phyloP scores from a whole-genome alignment of 352 stramenopile genomes.

The Pythium aristosporum region DNA sequence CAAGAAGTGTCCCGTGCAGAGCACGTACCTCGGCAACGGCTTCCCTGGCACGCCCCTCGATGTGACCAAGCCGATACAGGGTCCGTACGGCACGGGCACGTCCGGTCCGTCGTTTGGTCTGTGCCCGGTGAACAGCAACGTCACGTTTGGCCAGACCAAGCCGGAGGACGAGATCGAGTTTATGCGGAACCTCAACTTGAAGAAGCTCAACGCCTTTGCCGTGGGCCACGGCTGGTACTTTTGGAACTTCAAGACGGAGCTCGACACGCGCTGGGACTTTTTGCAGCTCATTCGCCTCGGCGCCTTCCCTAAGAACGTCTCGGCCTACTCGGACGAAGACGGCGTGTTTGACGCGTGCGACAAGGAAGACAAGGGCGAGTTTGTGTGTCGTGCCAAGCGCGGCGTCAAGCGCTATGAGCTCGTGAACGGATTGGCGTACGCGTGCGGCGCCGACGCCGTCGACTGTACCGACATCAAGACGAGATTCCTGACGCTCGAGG shows the following conservation, averaged over 20 bases:
- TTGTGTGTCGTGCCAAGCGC: constrained; percentile 69
- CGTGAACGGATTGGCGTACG: constrained; percentile 53
- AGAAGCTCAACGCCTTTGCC: constrained; percentile 91
- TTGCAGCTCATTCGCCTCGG: constrained; percentile 63
- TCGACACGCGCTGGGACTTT: constrained; percentile 91
- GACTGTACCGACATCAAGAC: constrained; percentile 51
- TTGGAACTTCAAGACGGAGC: constrained; percentile 95
- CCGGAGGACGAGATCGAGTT: constrained; percentile 63
- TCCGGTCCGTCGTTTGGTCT: constrained; percentile 88
- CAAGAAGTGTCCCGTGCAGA: constrained; percentile 73
- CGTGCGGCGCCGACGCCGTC: constrained; percentile 47
- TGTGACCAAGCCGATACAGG: constrained; percentile 82
- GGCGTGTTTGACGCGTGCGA: constrained; percentile 67
- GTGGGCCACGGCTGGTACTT: constrained; percentile 94
- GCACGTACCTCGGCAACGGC: constrained; percentile 85
- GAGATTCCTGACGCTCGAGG: constrained; percentile 50
- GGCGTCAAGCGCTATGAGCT: constrained; percentile 57
- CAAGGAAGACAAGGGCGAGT: constrained; percentile 70
- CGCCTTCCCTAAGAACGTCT: constrained; percentile 75
- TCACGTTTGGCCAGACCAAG: constrained; percentile 67
- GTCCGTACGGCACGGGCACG: constrained; percentile 72
- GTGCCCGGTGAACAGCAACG: constrained; percentile 87
- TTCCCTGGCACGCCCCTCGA: constrained; percentile 91
- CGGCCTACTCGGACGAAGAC: constrained; percentile 48
- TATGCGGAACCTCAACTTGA: constrained; percentile 83